Base-by-base conservation (phyloP, 2,329 filamentous ascomycete genomes). In the Fusarium fujikuroi region DNA sequence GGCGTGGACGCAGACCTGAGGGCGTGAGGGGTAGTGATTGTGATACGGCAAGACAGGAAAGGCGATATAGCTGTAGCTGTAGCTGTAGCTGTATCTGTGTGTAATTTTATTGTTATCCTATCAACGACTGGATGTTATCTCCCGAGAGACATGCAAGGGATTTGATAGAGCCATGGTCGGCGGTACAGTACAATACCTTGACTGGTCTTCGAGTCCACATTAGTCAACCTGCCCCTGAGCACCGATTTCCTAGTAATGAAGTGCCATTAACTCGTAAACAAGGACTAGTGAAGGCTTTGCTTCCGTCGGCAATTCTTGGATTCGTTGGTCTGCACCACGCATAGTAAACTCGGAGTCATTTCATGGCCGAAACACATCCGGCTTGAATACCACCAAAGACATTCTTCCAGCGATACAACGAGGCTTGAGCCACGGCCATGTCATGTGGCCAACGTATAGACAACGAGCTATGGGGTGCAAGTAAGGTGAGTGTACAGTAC, bases 1-100 rank as follows among this genome's bases (percentile, higher is more conserved):
- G 86, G 87, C 1, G 79, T 92, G 49, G 84, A 81, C n/a, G 82
- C 80, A 77, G 88, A 89, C 36, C 63, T 82, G 63, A 74, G 66
- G 72, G 76, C 63, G 69, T 72, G 63, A 60, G 56, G 50, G 54
- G 36, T n/a, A 43, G 34, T 52, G 50, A 46, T 60, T 46, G 28
- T 36, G 37, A 60, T 49, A 28, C 64, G 46, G 37, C 46, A 44
- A 62, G 43, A 54, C 40, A 66, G 46, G 30, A 44, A 54, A 60
- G 52, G 50, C 64, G 43, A 53, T 61, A 47, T 63, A 54, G 44
- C 40, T 60, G 60, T 50, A 42, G 25, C 37, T 40, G 50, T 62
- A 54, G 44, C 40, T 60, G 60, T 50, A 42, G 25, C 37, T 40
- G 50, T 54, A 49, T 18, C 30, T 59, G 56, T 69, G 59, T 72